Evolutionary conservation across 768 basidiomycete genomes (phyloP).

Genomic region (Lactarius vividus): DNA sequence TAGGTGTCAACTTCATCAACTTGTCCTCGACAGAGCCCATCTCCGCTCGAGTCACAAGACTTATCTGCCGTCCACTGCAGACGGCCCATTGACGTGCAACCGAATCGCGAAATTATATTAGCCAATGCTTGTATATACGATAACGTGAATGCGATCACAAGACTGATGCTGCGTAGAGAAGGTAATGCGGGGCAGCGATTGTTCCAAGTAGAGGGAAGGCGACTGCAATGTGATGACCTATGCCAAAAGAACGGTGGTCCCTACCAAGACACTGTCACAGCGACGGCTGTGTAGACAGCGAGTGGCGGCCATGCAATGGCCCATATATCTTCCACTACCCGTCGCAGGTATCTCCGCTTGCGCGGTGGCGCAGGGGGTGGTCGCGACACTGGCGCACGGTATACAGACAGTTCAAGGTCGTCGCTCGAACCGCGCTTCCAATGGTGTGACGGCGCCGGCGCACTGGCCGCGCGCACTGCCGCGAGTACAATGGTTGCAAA

Average conservation of each 20-base stretch:
- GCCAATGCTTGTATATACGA: not conserved
- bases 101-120: not conserved
- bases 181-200: not conserved
- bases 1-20: too few species aligned
- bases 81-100: too few species aligned
- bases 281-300: constrained; percentile 1
- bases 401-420: not conserved
- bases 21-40: too few species aligned
- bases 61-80: too few species aligned
- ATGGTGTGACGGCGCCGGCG: not conserved
- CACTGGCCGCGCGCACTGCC: constrained; percentile 26
- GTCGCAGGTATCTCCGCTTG: not conserved
- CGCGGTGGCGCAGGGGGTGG: not conserved
- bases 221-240: not conserved
- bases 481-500: constrained; percentile 56
- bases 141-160: not conserved
- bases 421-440: not conserved
- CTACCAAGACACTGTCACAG: constrained; percentile 3
- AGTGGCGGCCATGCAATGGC: constrained; percentile 16
- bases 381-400: not conserved
- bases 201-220: not conserved
- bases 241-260: too few species aligned
- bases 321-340: constrained; percentile 1
- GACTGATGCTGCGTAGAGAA: not conserved
- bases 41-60: too few species aligned